Percentiles rank a stretch among this genome's conserved stretches.
Conservation (phyloP, 2,329 filamentous ascomycete species). For the Exophiala viscosa region DNA sequence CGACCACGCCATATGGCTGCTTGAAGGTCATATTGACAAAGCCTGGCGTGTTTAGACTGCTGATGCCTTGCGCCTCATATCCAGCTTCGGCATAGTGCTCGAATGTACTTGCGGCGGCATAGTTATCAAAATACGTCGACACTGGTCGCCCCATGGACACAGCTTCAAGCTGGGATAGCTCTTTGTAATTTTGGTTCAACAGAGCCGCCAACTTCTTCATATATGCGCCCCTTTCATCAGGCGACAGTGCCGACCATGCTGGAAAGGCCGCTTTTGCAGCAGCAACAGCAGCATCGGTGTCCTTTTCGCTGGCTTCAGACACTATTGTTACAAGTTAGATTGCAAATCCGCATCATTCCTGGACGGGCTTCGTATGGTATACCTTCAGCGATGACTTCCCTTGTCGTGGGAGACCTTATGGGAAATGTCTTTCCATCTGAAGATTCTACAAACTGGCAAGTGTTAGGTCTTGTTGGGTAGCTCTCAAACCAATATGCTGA, state of each 20-base stretch:
- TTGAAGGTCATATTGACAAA: slow-evolving; percentile 25
- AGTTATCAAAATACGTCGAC: slow-evolving; percentile 15
- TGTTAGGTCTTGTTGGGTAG: neutral
- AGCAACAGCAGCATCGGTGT: slow-evolving; percentile 37
- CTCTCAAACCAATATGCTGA: neutral
- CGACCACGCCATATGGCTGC: slow-evolving; percentile 30
- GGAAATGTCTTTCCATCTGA: slow-evolving; percentile 32
- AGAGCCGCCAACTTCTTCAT: slow-evolving; percentile 34
- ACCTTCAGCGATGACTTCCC: slow-evolving; percentile 33
- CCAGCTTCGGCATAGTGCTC: slow-evolving; percentile 22
- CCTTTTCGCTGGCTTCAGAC: slow-evolving; percentile 33
- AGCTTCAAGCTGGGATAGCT: slow-evolving; percentile 37
- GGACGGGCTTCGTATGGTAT: neutral
- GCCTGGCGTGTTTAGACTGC: slow-evolving; percentile 22
- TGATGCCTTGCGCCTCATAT: slow-evolving; percentile 27
- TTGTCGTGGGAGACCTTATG: slow-evolving; percentile 32
- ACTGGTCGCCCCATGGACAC: slow-evolving; percentile 36
- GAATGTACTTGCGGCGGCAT: slow-evolving; percentile 14
- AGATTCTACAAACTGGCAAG: slow-evolving; percentile 30
- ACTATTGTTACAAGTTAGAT: slow-evolving; percentile 23
- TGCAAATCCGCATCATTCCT: neutral
- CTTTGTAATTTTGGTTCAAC: slow-evolving; percentile 31
- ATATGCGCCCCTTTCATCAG: slow-evolving; percentile 32
- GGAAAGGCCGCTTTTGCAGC: slow-evolving; percentile 39
- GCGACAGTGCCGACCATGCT: slow-evolving; percentile 37